These are phyloP conservation scores for Cerrena zonata DNA, from an alignment of 1,284 basidiomycete species.

Conservation along the genomic window DNA sequence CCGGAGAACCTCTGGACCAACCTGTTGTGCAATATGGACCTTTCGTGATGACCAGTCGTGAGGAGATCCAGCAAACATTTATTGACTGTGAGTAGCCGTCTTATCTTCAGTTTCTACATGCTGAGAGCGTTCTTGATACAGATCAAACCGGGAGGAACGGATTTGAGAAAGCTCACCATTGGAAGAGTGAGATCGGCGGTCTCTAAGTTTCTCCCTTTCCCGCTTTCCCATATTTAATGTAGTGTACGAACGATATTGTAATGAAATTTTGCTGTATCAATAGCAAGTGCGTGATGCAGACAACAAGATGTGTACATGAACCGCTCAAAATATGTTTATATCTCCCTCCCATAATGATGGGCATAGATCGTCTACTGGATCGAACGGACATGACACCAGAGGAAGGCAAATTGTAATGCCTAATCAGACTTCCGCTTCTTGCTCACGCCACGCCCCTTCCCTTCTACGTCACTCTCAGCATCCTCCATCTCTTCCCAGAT, in stretches of 20 bases:
- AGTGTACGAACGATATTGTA: not conserved
- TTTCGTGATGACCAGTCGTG: slow-evolving; percentile 76
- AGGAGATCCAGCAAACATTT: slow-evolving; percentile 81
- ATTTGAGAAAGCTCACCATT: slow-evolving; percentile 84
- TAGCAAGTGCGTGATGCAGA: too few species aligned
- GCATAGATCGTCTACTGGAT: too few species aligned
- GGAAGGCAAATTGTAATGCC: not conserved
- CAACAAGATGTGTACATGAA: too few species aligned
- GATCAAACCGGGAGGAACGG: slow-evolving; percentile 77
- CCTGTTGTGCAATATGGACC: slow-evolving; percentile 83
- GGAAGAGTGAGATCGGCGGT: slow-evolving; percentile 78
- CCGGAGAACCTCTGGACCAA: slow-evolving; percentile 88
- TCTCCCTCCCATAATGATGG: too few species aligned
- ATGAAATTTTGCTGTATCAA: not conserved
- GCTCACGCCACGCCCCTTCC: slow-evolving; percentile 1
- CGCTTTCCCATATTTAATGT: not conserved
- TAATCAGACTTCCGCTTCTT: slow-evolving; percentile 2
- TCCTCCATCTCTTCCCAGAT: slow-evolving; percentile 37
- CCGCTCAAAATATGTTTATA: too few species aligned
- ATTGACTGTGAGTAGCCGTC: slow-evolving; percentile 59
- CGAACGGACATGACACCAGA: not conserved
- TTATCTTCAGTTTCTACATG: not conserved
- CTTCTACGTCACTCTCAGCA: slow-evolving; percentile 26
- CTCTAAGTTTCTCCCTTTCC: too few species aligned
- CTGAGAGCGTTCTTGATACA: slow-evolving; percentile 22